phyloP scores from a whole-genome alignment of 306 rosid species.

The Sophora flavescens region DNA sequence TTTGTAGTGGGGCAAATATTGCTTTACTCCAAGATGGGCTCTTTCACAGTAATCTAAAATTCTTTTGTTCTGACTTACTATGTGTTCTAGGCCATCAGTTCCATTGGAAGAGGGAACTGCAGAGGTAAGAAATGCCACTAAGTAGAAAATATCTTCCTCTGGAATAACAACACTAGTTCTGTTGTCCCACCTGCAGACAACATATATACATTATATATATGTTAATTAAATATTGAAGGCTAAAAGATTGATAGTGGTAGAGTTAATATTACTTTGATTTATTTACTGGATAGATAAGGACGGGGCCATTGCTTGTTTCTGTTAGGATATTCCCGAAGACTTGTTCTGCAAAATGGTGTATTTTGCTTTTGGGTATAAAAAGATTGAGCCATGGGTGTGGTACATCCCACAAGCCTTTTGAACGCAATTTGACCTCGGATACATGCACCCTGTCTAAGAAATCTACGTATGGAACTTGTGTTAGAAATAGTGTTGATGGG shows the following conservation, averaged over 20 bases:
- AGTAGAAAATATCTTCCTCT: constrained; percentile 89
- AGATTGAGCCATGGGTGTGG: constrained; percentile 99
- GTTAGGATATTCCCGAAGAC: constrained; percentile 89
- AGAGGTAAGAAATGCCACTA: constrained; percentile 85
- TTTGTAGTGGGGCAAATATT: constrained; percentile 83
- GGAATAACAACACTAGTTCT: constrained; percentile 71
- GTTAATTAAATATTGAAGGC: constrained; percentile 32
- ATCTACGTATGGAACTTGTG: constrained; percentile 78
- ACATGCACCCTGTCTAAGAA: constrained; percentile 93
- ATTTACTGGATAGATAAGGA: constrained; percentile 90
- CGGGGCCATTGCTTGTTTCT: constrained; percentile 70
- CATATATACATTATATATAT: neutral
- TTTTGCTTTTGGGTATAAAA: constrained; percentile 83
- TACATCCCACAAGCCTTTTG: constrained; percentile 93
- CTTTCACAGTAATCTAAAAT: constrained; percentile 82
- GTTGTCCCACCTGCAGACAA: constrained; percentile 87
- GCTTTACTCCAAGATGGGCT: constrained; percentile 79
- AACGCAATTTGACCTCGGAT: constrained; percentile 85
- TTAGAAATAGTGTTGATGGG: constrained; percentile 79
- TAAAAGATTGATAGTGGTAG: constrained; percentile 5
- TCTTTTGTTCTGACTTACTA: constrained; percentile 80
- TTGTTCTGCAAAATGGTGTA: constrained; percentile 71
- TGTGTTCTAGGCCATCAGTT: constrained; percentile 80
- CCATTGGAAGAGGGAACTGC: constrained; percentile 86
- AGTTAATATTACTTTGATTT: constrained; percentile 70